Base-by-base conservation (phyloP, 768 basidiomycete genomes). In the Russula brevipes region DNA sequence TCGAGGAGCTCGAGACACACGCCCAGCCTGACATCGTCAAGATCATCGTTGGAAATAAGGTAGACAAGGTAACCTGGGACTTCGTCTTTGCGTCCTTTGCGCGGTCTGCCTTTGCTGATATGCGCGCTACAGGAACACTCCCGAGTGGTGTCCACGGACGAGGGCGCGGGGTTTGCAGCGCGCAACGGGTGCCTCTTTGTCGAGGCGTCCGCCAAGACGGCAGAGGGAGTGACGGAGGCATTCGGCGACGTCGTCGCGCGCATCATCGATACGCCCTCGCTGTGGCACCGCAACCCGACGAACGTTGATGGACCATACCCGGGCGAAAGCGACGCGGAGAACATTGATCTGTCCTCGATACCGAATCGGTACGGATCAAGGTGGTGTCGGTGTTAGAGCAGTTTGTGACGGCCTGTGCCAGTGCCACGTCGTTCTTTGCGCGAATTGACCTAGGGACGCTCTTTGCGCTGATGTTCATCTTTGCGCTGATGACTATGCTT, bases 41-140 rank as follows among this genome's bases (percentile, higher is more conserved):
- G 82, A 93, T 98, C 70, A 83, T 99, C 24, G 94, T 99, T 2
- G 96, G 91, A 36, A 89, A 89, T 76, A 99, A 98, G 76, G 78
- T 96, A 16, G 94, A 98, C 79, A 96, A 41, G 42, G 12, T 36
- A 8, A 42, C 24, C 24, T n/a, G 24, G 24, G 24, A 24, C 24
- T 24, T 24, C 24, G 24, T 24, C 24, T 24, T 24, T 24, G 24
- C 24, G 24, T 24, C 24, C 7, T 24, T 24, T 24, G 24, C 1
- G 24, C 24, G 24, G 24, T 24, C 24, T 24, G 24, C 24, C 24
- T 24, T 24, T 24, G 24, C 24, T 24, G 24, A 24, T 24, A 24
- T 14, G 30, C 6, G n/a, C 33, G 19, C 6, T 12, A 1, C 31
- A 94, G 92, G 95, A 97, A 71, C 90, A 88, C 76, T 92, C 91